phyloP scores from a whole-genome alignment of 2,329 filamentous ascomycete genomes.

The Arthrobotrys conoides region DNA sequence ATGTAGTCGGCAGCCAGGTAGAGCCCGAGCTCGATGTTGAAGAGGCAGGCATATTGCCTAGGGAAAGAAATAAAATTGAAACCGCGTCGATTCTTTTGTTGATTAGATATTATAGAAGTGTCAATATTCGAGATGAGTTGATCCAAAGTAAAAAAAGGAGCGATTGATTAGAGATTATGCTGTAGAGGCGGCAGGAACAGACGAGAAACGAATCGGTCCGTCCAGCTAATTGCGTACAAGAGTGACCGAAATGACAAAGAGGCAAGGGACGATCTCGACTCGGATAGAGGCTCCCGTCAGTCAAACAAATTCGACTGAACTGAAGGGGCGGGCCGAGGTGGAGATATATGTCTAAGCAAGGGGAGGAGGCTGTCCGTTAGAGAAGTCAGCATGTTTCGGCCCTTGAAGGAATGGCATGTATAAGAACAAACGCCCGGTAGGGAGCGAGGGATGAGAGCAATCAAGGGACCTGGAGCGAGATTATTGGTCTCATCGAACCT shows the following conservation, averaged over 20 bases:
- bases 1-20: conserved; percentile 54
- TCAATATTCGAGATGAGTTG: conserved; percentile 7
- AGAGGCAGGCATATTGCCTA: conserved; percentile 47
- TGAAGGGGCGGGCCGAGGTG: conserved; percentile 22
- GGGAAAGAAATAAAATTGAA: neutral
- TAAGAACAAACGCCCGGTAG: conserved; percentile 24
- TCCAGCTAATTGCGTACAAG: conserved; percentile 38
- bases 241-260: conserved; percentile 34
- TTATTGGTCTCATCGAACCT: conserved; percentile 44
- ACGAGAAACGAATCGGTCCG: conserved; percentile 60
- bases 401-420: conserved; percentile 22
- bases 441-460: conserved; percentile 39
- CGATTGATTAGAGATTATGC: conserved; percentile 17
- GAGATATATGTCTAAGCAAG: conserved; percentile 37
- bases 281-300: conserved; percentile 28
- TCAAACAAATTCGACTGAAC: conserved; percentile 12
- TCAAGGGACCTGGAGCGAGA: conserved; percentile 38
- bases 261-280: conserved; percentile 35
- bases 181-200: conserved; percentile 46
- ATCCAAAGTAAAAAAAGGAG: conserved; percentile 9
- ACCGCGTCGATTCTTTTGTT: conserved; percentile 12
- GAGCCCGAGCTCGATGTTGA: conserved; percentile 36
- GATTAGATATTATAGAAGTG: conserved; percentile 14
- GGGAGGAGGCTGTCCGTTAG: conserved; percentile 14
- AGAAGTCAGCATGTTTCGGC: conserved; percentile 32